Base-by-base conservation (phyloP, 768 basidiomycete species). In the Mycena floridula region DNA sequence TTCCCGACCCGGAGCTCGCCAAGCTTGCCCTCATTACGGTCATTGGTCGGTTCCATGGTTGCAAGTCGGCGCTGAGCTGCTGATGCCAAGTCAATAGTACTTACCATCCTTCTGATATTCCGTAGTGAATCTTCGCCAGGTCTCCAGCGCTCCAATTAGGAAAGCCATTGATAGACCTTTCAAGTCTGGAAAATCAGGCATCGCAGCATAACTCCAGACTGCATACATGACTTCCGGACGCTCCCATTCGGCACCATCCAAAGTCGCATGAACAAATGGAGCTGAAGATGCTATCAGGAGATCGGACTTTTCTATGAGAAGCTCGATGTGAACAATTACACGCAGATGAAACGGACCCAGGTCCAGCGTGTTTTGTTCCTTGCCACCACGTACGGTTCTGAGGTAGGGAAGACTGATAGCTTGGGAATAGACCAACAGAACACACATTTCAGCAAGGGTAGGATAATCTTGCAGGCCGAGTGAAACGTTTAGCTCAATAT, bases 401-500 rank as follows among this genome's bases (percentile, higher is more conserved):
- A 58, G 52, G 40, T 60, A 60, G 0, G 55, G 53, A 12, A 55
- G 44, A 22, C 47, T 49, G 27, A 56, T 25, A 11, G 36, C 37
- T 28, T 43, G 45, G 15, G 35, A 26, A 24, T 50, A 46, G 2
- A 58, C 36, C 3, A 45, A 40, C n/a, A 58, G 43, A 1, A 42
- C 45, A 13, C 39, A 43, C n/a, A 58, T 39, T 23, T 58, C 54
- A 18, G 39, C 40, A 3, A 49, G 37, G 2, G 48, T 57, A 2
- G 36, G 35, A 8, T 48, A 38, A 37, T 53, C 54, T 0, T 39
- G 18, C 13, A 57, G 40, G 11, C 45, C 57, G 3, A 49, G 22
- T 9, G 39, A 49, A 15, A 59, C 40, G 28, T 60, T 60, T 32
- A 40, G 21, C 36, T 60, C 56, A 47, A 60, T 54, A 39, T 60